Evolutionary conservation across 1,284 basidiomycete genomes (phyloP).

Genomic region (Stygiomarasmius scandens): DNA sequence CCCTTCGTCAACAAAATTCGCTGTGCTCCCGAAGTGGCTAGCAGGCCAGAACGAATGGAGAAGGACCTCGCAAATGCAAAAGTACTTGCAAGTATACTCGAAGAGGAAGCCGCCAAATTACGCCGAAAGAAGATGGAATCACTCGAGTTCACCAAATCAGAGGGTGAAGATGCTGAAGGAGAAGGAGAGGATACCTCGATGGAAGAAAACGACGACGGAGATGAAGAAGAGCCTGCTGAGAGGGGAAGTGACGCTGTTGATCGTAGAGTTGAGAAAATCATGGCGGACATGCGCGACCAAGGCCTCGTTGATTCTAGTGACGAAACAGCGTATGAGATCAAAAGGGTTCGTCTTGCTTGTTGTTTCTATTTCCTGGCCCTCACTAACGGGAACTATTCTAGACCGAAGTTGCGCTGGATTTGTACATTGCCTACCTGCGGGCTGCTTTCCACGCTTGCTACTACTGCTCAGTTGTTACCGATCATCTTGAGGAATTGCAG

Average conservation of each 20-base stretch:
- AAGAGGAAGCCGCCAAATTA: conserved; percentile 63
- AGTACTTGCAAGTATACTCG: conserved; percentile 69
- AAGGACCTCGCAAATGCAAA: conserved; percentile 80
- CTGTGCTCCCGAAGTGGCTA: conserved; percentile 80
- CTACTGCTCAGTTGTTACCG: conserved; percentile 90
- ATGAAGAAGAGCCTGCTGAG: conserved; percentile 59
- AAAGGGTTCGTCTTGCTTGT: conserved; percentile 55
- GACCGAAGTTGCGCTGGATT: conserved; percentile 77
- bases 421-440: conserved; percentile 85
- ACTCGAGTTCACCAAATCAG: conserved; percentile 22
- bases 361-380: conserved; percentile 7
- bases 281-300: conserved; percentile 67
- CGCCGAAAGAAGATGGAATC: conserved; percentile 44
- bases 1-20: conserved; percentile 80
- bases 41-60: conserved; percentile 73
- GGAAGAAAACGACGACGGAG: conserved; percentile 39
- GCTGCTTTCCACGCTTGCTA: conserved; percentile 90
- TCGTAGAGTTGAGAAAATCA: conserved; percentile 72
- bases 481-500: conserved; percentile 92
- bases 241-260: conserved; percentile 72
- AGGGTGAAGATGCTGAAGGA: conserved; percentile 26
- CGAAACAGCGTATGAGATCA: conserved; percentile 63
- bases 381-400: conserved; percentile 29
- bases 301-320: conserved; percentile 58
- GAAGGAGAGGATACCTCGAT: conserved; percentile 44